Conservation (phyloP, 805 yeast species). For the Suhomyces sp. region DNA sequence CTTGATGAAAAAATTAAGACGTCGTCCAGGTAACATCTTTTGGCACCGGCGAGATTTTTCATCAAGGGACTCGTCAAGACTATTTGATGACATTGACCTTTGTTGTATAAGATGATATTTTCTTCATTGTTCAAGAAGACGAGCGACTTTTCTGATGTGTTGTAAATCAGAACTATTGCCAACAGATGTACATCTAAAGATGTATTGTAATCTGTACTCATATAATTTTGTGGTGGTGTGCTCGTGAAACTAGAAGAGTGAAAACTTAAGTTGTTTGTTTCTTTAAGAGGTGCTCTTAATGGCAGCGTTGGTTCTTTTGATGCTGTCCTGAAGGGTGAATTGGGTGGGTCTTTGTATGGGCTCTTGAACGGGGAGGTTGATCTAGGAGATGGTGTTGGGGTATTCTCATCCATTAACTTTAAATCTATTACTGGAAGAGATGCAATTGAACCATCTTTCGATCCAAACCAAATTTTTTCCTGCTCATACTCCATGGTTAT, state of each 20-base stretch:
- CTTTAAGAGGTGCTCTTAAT: too few species aligned
- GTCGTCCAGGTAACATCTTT: constrained; percentile 28
- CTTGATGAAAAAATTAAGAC: constrained; percentile 42
- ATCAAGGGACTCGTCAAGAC: constrained; percentile 37
- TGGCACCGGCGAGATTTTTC: constrained; percentile 40
- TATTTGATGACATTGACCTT: constrained; percentile 8
- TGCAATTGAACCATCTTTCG: constrained; percentile 3
- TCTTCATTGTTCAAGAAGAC: constrained; percentile 30
- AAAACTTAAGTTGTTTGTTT: too few species aligned
- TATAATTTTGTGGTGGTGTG: too few species aligned
- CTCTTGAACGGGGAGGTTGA: too few species aligned
- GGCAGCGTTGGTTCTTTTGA: too few species aligned
- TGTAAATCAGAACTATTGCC: too few species aligned
- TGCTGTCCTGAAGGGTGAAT: too few species aligned
- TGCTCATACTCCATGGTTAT: constrained; percentile 19
- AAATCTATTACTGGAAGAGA: background rate
- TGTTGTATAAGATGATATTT: constrained; percentile 32
- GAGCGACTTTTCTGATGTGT: background rate
- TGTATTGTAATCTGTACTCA: too few species aligned
- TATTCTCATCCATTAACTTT: background rate
- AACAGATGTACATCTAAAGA: too few species aligned
- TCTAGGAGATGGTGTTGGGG: background rate
- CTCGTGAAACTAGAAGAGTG: too few species aligned
- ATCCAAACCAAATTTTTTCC: constrained; percentile 28
- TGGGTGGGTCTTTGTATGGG: too few species aligned